Evolutionary conservation across 164 flowering plant genomes (phyloP).

Genomic region (Liquidambar formosana): DNA sequence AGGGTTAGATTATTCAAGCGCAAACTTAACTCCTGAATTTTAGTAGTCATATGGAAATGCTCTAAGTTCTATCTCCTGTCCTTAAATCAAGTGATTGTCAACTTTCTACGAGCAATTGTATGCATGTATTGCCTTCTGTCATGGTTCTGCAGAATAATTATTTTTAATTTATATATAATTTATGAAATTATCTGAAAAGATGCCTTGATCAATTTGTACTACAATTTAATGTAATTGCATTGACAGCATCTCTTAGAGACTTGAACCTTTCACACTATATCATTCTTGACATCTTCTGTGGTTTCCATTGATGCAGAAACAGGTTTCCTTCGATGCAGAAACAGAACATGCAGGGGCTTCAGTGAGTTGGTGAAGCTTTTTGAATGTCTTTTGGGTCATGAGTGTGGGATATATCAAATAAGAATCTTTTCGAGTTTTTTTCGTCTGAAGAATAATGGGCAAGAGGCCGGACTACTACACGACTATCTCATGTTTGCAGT

Average conservation of each 20-base stretch:
- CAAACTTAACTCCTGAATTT: not conserved
- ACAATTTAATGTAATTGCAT: too few relatives aligned
- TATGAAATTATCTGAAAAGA: too few relatives aligned
- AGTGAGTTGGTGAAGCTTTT: not conserved
- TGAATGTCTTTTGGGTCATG: too few relatives aligned
- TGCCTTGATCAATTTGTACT: too few relatives aligned
- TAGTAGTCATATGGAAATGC: not conserved
- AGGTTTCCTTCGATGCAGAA: not conserved
- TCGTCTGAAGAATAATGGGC: constrained; percentile 13
- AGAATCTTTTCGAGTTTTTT: not conserved
- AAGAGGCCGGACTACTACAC: constrained; percentile 13
- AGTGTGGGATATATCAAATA: not conserved
- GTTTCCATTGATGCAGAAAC: too few relatives aligned
- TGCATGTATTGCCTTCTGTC: too few relatives aligned
- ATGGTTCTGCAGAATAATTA: too few relatives aligned
- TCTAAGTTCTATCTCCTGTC: too few relatives aligned
- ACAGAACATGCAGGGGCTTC: not conserved
- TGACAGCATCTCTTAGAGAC: too few relatives aligned
- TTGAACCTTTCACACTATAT: not conserved
- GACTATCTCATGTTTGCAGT: constrained; percentile 9
- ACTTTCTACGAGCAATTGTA: too few relatives aligned
- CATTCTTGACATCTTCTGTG: not conserved
- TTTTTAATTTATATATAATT: too few relatives aligned
- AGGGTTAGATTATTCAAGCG: not conserved
- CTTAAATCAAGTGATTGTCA: too few relatives aligned